Conservation (phyloP, 306 rosid species). For the Quillaja saponaria region DNA sequence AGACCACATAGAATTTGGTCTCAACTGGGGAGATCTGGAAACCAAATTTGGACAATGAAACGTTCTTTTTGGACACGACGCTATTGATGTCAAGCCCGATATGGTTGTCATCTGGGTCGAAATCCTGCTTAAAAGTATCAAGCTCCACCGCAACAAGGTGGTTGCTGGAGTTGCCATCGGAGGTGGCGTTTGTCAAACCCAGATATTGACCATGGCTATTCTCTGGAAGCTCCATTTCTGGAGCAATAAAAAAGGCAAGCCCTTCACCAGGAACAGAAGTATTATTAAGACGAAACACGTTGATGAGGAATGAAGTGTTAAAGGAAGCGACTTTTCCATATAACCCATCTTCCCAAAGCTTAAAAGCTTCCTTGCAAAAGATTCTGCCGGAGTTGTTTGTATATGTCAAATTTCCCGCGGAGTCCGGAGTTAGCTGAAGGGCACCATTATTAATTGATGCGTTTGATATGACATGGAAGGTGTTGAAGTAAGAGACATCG, state of each 20-base stretch:
- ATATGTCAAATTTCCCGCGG: conserved; percentile 37
- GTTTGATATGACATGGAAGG: conserved; percentile 2
- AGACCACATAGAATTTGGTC: conserved; percentile 37
- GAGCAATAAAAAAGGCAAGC: conserved; percentile 55
- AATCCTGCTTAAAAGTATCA: conserved; percentile 60
- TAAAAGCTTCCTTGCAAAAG: conserved; percentile 38
- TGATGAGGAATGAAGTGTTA: conserved; percentile 60
- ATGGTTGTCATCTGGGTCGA: conserved; percentile 64
- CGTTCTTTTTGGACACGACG: conserved; percentile 38
- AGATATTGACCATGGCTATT: conserved; percentile 56
- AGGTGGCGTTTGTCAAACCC: conserved; percentile 68
- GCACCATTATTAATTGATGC: conserved; percentile 52
- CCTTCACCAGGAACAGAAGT: conserved; percentile 54
- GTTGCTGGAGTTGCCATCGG: conserved; percentile 54
- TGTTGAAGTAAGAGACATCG: conserved; percentile 14
- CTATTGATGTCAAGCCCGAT: conserved; percentile 64
- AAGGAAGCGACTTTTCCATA: conserved; percentile 45
- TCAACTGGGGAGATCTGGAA: conserved; percentile 47
- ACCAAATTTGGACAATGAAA: conserved; percentile 29
- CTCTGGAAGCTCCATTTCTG: conserved; percentile 31
- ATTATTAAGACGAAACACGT: conserved; percentile 37
- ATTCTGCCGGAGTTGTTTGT: conserved; percentile 48
- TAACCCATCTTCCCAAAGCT: conserved; percentile 42
- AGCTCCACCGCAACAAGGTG: conserved; percentile 61
- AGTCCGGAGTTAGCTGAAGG: conserved; percentile 68